A percentile compares a stretch with the other conserved stretches of the same genome.
Evolutionary conservation across 495 filamentous ascomycete species (phyloP).

Genomic region (Mytilinidion resinicola): DNA sequence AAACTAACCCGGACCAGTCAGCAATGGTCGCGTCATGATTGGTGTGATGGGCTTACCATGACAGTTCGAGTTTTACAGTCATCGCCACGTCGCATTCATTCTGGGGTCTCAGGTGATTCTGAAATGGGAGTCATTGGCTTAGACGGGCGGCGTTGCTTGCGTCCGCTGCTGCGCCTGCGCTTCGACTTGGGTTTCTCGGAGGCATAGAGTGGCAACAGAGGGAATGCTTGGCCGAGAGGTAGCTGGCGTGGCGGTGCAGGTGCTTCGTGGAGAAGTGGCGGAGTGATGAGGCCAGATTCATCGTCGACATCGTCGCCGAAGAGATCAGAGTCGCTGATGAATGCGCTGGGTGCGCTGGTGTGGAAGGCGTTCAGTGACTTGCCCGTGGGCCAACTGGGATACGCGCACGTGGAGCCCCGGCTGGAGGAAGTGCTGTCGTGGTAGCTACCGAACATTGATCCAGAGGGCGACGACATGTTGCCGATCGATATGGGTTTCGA

Average conservation of each 20-base stretch:
- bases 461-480: conserved; percentile 18
- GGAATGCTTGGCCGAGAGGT: conserved; percentile 23
- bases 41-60: not conserved
- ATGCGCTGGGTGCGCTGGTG: conserved; percentile 28
- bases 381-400: conserved; percentile 31
- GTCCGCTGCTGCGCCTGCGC: conserved; percentile 24
- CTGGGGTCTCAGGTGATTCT: conserved; percentile 26
- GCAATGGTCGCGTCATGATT: not conserved
- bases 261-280: conserved; percentile 30
- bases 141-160: conserved; percentile 26
- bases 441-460: conserved; percentile 22
- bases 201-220: conserved; percentile 35
- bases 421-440: conserved; percentile 12
- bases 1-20: not conserved
- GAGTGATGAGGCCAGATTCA: conserved; percentile 1
- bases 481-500: conserved; percentile 27
- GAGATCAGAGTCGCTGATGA: conserved; percentile 39
- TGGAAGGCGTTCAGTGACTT: conserved; percentile 22
- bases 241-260: conserved; percentile 33
- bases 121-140: conserved; percentile 34
- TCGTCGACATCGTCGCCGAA: conserved; percentile 31
- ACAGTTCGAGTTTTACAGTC: too few relatives aligned
- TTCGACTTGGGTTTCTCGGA: conserved; percentile 32
- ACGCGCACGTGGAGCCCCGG: conserved; percentile 26
- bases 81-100: conserved; percentile 12